Evolutionary conservation across 805 yeast species (phyloP), one percentile per base, ranked within the genome.

Genomic region (Yueomyces sinensis): DNA sequence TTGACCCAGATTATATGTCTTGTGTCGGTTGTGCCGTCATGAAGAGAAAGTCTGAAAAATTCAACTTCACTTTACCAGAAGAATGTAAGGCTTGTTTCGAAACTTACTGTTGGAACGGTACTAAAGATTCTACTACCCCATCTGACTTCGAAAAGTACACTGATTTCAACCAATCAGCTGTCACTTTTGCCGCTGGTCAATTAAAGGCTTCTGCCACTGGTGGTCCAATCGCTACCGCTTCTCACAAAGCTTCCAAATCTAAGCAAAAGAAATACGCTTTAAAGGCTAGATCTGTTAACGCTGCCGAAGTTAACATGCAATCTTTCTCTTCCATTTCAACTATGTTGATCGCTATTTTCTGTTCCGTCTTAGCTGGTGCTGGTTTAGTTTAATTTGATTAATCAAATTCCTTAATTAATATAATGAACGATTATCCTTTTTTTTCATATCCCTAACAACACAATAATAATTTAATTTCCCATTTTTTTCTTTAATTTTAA

Each of bases 1-100:
- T 76, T 17, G 93, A 82, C 45, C 54, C 62, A 5, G 73, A 78
- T 27, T 83, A 82, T 75, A 61, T 72, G 33, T 70, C 76, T 9
- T 83, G 95, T 62, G 68, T 83, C 30, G 81, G 82, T 4, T 83
- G 95, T 63, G 94, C 93, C 9, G 68, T 83, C 32, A 67, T 83
- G 44, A 77, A 82, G 59, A 73, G 94, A 53, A 72, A 78, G 32
- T 76, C 77, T 49, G 91, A 83, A 58, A 68, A 89, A 49, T 58
- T 67, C 25, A 74, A 76, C 27, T 56, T 64, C 30, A 64, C 70
- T 16, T 78, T 79, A 39, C 56, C 63, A 14, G 74, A 66, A 1
- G 83, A 80, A 51, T 84, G 95, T 61, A 58, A 70, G 43, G 40
- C 61, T 34, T 84, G 95, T 54, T 82, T 83, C 54, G 57, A 61